phyloP scores from a whole-genome alignment of 2,329 filamentous ascomycete species.

The Parafenestella ontariensis region DNA sequence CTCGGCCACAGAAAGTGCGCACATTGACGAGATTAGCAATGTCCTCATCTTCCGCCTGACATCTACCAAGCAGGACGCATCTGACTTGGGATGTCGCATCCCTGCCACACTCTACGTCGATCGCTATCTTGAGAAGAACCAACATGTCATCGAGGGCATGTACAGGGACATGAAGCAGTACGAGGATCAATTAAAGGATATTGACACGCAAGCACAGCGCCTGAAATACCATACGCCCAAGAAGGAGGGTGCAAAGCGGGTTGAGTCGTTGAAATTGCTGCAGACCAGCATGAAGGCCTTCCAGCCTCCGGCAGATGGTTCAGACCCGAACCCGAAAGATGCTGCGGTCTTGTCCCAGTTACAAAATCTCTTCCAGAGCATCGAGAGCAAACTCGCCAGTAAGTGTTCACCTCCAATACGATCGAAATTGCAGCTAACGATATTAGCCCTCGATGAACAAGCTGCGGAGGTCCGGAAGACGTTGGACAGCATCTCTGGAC shows the following conservation, averaged over 20 bases:
- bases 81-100: constrained; percentile 56
- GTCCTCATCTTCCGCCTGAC: constrained; percentile 59
- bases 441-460: constrained; percentile 52
- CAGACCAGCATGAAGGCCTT: constrained; percentile 49
- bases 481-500: constrained; percentile 54
- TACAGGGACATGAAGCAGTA: constrained; percentile 50
- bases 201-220: constrained; percentile 46
- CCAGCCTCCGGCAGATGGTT: constrained; percentile 20
- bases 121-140: constrained; percentile 64
- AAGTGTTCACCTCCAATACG: constrained; percentile 4
- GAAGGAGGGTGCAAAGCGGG: constrained; percentile 31
- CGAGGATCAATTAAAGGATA: constrained; percentile 35
- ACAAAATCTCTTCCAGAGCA: constrained; percentile 37
- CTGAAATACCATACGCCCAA: constrained; percentile 43
- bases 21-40: constrained; percentile 53
- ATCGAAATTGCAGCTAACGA: constrained; percentile 9
- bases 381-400: constrained; percentile 44
- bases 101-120: constrained; percentile 65
- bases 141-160: constrained; percentile 56
- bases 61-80: constrained; percentile 45
- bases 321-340: constrained; percentile 24
- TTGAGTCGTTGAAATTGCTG: constrained; percentile 50
- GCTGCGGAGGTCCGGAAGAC: constrained; percentile 51
- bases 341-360: constrained; percentile 32
- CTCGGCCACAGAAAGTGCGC: constrained; percentile 27